Evolutionary conservation across 2,329 filamentous ascomycete genomes (phyloP), one percentile per base, ranked within the genome.

Genomic region (Neofusicoccum umdonicola): DNA sequence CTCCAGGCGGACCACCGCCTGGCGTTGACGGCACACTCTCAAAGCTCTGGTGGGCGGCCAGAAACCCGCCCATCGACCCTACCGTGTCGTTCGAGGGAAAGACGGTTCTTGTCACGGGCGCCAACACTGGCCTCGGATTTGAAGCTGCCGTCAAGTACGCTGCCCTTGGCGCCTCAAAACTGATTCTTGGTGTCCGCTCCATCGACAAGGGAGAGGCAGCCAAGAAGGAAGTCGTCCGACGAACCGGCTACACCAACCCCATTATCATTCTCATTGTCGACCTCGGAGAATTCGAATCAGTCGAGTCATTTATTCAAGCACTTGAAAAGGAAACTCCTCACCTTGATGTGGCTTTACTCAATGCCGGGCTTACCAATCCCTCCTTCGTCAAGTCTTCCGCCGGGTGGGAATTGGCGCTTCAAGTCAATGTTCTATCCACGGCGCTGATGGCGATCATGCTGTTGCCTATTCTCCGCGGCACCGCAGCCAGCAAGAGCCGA

Each of bases 221-320:
- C 4, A 69, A 73, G 22, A 83, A 82, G 47, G 75, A 83, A 67
- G 73, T 71, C 0, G 82, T 82, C n/a, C 52, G 70, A 11, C 47
- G 19, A 7, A 84, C 56, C 74, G 68, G 1, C 35, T n/a, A 17
- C n/a, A 39, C n/a, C 51, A 68, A 71, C 19, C 73, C 77, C 3
- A 69, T 82, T 37, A 74, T 80, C 66, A 80, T 82, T 13, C 83
- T 81, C 81, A 69, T 71, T 2, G 71, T 84, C 2, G 81, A 83
- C 68, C 74, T 83, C 41, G 64, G 68, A 4, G 76, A 70, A 19
- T 81, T 78, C 61, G 69, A 72, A 3, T 79, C 72, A 35, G 76
- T 82, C 2, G 67, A 70, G 7, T 63, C 68, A 11, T 80, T 80
- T 52, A 72, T 71, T 3, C 62, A 68, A 5, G 66, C 65, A 34